Evolutionary conservation across 2,329 filamentous ascomycete species (phyloP), one percentile per base, ranked within the genome.

Genomic region (Fragosphaeria purpurea): DNA sequence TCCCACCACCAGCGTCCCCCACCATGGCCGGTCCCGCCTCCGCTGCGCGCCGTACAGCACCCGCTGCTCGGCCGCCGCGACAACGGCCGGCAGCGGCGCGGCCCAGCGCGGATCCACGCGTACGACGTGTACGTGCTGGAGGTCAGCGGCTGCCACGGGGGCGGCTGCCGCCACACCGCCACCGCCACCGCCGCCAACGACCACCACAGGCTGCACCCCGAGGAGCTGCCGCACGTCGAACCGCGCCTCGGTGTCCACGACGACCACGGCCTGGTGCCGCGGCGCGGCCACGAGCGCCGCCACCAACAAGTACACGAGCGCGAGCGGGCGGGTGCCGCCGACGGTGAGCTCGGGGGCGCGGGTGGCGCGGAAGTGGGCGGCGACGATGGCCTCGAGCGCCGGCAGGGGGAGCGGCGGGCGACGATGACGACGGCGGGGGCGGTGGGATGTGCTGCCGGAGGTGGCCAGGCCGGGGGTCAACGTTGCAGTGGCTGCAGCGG

Each of bases 1-100:
- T 8, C 74, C 75, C 40, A 80, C 57, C 5, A 80, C 70, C 32
- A 81, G 57, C 2, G 74, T 77, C n/a, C 78, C 77, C 77, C 78
- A 81, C 71, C 73, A 79, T 53, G 71, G 68, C 4, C 77, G 69
- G 32, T 57, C 62, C 5, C 67, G 65, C 54, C 73, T 78, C 39
- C 58, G 60, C 53, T 69, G 67, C 6, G 60, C 52, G 4, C 69
- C 67, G 60, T 81, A 80, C 5, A 80, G 62, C 67, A 80, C 75
- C 58, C 70, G 72, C 41, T 65, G 58, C 46, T 72, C 67, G 4
- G 71, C 69, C 0, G 67, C 65, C 2, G 65, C 60, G 6, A 77
- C 58, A 5, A 71, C 59, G 4, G 63, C 62, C 6, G 55, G 51
- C 8, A 59, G 48, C 62, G 40, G 47, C 7, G 54, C 48, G 47